phyloP scores from a whole-genome alignment of 2,329 filamentous ascomycete genomes.

The Rachicladosporium sp. region DNA sequence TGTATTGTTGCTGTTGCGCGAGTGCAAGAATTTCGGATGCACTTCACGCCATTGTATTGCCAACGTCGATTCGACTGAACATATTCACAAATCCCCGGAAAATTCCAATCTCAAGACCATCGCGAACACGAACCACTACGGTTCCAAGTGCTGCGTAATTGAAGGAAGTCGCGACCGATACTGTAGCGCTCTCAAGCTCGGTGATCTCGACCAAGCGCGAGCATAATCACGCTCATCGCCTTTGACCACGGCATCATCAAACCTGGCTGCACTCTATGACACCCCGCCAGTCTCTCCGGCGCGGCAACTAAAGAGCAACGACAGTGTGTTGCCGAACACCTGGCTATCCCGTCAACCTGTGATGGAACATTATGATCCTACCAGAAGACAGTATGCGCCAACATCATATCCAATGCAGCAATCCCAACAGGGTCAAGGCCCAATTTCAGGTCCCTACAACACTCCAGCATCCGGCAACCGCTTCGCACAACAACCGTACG shows the following conservation, averaged over 20 bases:
- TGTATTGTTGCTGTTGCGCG: too few species aligned
- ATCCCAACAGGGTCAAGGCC: slow-evolving; percentile 16
- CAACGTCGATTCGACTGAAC: slow-evolving; percentile 1
- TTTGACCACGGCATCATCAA: slow-evolving; percentile 1
- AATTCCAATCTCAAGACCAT: slow-evolving; percentile 2
- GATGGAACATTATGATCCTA: slow-evolving; percentile 25
- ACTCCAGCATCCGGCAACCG: slow-evolving; percentile 36
- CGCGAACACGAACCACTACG: slow-evolving; percentile 1
- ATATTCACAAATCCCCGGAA: slow-evolving; percentile 1
- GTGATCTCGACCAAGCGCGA: neutral
- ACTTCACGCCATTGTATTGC: too few species aligned
- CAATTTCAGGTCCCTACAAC: slow-evolving; percentile 29
- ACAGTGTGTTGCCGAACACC: slow-evolving; percentile 5
- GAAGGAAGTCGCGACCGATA: too few species aligned
- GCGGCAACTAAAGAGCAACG: slow-evolving; percentile 6
- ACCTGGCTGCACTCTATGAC: slow-evolving; percentile 7
- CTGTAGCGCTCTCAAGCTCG: too few species aligned
- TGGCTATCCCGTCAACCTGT: slow-evolving; percentile 11
- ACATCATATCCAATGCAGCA: slow-evolving; percentile 18
- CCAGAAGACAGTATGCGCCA: slow-evolving; percentile 23
- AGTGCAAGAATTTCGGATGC: too few species aligned
- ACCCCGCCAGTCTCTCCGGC: slow-evolving; percentile 6
- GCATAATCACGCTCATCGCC: slow-evolving; percentile 1
- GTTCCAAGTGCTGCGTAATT: neutral
- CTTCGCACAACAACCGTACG: slow-evolving; percentile 34